These are phyloP conservation scores for Prunus yedoensis DNA, from an alignment of 331 rosid species.

Conservation along the genomic window DNA sequence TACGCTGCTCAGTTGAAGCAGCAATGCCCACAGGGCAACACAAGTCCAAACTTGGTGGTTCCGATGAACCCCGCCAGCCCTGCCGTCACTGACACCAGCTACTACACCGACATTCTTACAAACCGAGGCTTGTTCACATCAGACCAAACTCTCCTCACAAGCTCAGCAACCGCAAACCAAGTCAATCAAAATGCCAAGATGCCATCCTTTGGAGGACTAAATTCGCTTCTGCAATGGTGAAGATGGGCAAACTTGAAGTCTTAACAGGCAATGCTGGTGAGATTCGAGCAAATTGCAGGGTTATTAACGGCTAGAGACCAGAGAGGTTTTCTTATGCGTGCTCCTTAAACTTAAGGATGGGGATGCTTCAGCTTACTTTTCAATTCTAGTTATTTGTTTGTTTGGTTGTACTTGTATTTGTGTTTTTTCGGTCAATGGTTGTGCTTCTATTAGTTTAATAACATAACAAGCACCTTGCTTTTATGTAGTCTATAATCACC, in stretches of 20 bases:
- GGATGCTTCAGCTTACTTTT: too few relatives aligned
- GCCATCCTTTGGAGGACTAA: conserved; percentile 43
- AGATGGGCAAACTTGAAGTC: conserved; percentile 61
- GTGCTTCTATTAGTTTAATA: neutral
- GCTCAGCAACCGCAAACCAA: conserved; percentile 40
- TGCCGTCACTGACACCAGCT: conserved; percentile 34
- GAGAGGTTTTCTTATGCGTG: neutral
- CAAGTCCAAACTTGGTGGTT: conserved; percentile 48
- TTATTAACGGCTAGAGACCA: conserved; percentile 28
- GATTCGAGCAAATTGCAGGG: conserved; percentile 61
- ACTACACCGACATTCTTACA: conserved; percentile 38
- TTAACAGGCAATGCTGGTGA: conserved; percentile 52
- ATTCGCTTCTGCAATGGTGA: conserved; percentile 66
- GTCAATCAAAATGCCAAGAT: conserved; percentile 44
- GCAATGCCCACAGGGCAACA: conserved; percentile 56
- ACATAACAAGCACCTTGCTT: neutral
- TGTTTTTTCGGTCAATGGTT: too few relatives aligned
- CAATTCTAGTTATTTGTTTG: neutral
- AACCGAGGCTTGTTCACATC: conserved; percentile 61
- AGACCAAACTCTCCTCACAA: conserved; percentile 57
- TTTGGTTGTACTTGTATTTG: neutral
- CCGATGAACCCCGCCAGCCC: conserved; percentile 69
- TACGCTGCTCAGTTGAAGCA: conserved; percentile 52
- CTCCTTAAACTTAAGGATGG: neutral
- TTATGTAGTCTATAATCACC: neutral